Evolutionary conservation across 257 asterid species (phyloP).

Genomic region (Craterostigma plantagineum): DNA sequence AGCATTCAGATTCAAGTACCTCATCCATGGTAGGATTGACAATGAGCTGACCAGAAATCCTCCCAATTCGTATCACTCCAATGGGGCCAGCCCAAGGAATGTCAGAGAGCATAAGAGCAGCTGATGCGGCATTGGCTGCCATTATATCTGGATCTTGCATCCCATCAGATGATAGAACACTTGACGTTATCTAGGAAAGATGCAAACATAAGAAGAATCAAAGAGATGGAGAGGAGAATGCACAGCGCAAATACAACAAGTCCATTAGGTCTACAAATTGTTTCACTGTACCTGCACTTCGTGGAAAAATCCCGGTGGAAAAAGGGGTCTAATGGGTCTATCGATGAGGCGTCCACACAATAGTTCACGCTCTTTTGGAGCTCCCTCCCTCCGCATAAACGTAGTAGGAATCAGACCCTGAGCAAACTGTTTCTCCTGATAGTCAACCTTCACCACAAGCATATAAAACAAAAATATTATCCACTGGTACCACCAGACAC

Average conservation of each 20-base stretch:
- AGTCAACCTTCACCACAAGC: conserved; percentile 53
- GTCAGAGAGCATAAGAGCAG: conserved; percentile 93
- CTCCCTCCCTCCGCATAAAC: conserved; percentile 95
- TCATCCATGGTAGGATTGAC: conserved; percentile 93
- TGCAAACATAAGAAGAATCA: conserved; percentile 5
- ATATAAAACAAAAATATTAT: conserved; percentile 6
- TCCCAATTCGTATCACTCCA: conserved; percentile 85
- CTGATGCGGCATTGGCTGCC: conserved; percentile 96
- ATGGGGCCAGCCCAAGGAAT: conserved; percentile 99
- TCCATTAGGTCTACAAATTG: background rate
- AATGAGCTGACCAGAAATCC: conserved; percentile 60
- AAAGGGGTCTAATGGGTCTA: conserved; percentile 88
- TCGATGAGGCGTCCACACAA: conserved; percentile 89
- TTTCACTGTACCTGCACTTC: conserved; percentile 69
- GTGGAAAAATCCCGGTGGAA: conserved; percentile 87
- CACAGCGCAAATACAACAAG: background rate
- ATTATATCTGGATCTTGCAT: conserved; percentile 90
- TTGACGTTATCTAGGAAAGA: conserved; percentile 50
- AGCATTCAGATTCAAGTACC: conserved; percentile 19
- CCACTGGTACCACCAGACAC: conserved; percentile 5
- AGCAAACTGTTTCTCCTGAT: conserved; percentile 93
- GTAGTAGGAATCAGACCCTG: conserved; percentile 81
- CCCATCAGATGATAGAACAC: conserved; percentile 89
- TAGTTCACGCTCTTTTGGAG: conserved; percentile 95
- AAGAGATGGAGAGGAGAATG: conserved; percentile 4